Base-by-base conservation (phyloP, 2,329 filamentous ascomycete genomes). In the Fusarium paranaense region DNA sequence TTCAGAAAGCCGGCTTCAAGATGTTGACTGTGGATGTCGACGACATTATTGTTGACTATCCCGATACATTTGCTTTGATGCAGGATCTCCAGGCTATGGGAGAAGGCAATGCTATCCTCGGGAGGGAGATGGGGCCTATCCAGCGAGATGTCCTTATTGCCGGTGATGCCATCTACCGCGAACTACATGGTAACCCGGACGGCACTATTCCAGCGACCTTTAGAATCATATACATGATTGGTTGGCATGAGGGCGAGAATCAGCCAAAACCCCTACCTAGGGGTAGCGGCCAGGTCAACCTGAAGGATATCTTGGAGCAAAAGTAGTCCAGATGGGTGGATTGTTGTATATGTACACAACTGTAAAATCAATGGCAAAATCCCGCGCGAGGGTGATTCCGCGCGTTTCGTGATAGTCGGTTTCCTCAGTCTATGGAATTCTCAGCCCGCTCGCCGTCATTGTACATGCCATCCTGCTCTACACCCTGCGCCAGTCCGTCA, bases 221-320 rank as follows among this genome's bases (percentile, higher is more conserved):
- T 81, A 90, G 97, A 76, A 89, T 98, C 77, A 98, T 99, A 71
- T 98, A 97, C 83, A 98, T 98, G 95, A 99, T 99, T 83, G 97
- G 97, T 0, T 99, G 97, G 97, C 97, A 96, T 81, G 94, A 95
- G 75, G 92, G 94, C 2, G 88, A 89, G 33, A 90, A 92, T 62
- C 95, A 98, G 84, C 87, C 92, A 3, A 87, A 96, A 83, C 95
- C 97, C 6, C 84, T 98, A 67, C 85, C 92, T 74, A 90, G 97
- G 75, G 97, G 97, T 1, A 97, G 93, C 73, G 97, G 94, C 11
- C 88, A 98, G 80, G 85, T 98, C 47, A 98, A 94, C 82, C 88
- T 99, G 72, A 97, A 97, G 82, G 95, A 98, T 82, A 87, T 98
- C 20, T 78, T 91, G 47, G 86, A 90, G 78, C 82, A 82, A 56